These are phyloP conservation scores for Parachlorella kessleri DNA, from an alignment of 139 green algal genomes.

Conservation along the genomic window DNA sequence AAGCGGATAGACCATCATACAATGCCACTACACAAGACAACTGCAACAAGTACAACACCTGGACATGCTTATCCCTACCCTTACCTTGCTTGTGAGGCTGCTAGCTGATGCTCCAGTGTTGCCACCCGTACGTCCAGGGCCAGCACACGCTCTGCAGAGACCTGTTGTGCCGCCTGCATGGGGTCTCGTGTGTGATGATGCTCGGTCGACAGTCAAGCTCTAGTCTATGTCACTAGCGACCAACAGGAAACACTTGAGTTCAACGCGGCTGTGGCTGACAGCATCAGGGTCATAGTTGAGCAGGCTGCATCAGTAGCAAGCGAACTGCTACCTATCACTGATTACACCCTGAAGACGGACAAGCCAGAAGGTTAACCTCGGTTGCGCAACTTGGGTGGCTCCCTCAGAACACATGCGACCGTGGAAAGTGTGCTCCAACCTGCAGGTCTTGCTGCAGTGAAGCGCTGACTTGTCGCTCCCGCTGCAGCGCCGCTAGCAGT, in stretches of 20 bases:
- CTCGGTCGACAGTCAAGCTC: not conserved
- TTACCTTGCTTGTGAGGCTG: constrained; percentile 7
- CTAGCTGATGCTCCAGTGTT: constrained; percentile 12
- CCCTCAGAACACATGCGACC: not conserved
- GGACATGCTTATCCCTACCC: not conserved
- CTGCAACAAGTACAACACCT: not conserved
- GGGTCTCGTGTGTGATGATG: not conserved
- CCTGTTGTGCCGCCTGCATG: constrained; percentile 7
- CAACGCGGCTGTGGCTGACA: not conserved
- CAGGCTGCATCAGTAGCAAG: not conserved
- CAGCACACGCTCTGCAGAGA: constrained; percentile 17
- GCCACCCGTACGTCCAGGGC: constrained; percentile 27
- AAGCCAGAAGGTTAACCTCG: not conserved
- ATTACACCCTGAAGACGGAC: not conserved
- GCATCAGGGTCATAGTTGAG: not conserved
- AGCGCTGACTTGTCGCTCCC: constrained; percentile 19
- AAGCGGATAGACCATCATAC: not conserved
- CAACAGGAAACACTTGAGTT: too few relatives aligned
- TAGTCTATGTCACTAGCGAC: too few relatives aligned
- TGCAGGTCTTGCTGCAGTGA: constrained; percentile 29
- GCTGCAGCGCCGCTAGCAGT: constrained; percentile 20
- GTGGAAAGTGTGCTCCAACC: constrained; percentile 5
- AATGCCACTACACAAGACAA: not conserved
- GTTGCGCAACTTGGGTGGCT: not conserved
- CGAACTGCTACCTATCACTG: not conserved